phyloP scores from a whole-genome alignment of 805 yeast genomes.

The Saturnispora silvae region DNA sequence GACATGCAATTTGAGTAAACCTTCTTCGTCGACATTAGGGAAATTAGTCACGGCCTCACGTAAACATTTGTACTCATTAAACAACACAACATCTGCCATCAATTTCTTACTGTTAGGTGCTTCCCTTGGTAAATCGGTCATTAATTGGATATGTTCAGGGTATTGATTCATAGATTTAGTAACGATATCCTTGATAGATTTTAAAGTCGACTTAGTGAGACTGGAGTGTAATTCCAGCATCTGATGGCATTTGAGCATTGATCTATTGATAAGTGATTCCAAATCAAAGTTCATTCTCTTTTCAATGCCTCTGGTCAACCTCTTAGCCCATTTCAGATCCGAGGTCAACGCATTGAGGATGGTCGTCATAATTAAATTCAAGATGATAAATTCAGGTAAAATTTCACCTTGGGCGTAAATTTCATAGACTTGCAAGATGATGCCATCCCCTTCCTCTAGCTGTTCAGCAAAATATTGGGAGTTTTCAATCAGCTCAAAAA shows the following conservation, averaged over 20 bases:
- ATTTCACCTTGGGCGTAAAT: slow-evolving; percentile 48
- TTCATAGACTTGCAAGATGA: slow-evolving; percentile 51
- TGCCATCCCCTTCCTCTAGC: slow-evolving; percentile 25
- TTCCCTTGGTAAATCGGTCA: slow-evolving; percentile 13
- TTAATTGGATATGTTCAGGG: slow-evolving; percentile 24
- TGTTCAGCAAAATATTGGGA: slow-evolving; percentile 26
- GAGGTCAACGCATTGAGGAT: slow-evolving; percentile 23
- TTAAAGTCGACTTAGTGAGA: slow-evolving; percentile 27
- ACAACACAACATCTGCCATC: slow-evolving; percentile 47
- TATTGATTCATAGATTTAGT: slow-evolving; percentile 34
- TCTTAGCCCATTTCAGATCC: slow-evolving; percentile 26
- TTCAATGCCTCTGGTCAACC: slow-evolving; percentile 16
- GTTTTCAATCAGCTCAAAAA: slow-evolving; percentile 29
- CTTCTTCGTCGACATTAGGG: slow-evolving; percentile 15
- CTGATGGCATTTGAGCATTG: slow-evolving; percentile 51
- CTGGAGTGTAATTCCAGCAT: slow-evolving; percentile 41
- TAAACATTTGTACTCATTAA: slow-evolving; percentile 46
- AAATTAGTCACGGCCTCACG: slow-evolving; percentile 24
- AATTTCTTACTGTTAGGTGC: slow-evolving; percentile 18
- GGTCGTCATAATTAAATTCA: slow-evolving; percentile 42
- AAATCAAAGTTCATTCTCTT: slow-evolving; percentile 19
- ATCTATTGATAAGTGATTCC: slow-evolving; percentile 33
- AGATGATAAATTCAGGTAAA: slow-evolving; percentile 43
- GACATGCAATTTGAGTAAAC: slow-evolving; percentile 40
- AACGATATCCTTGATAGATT: slow-evolving; percentile 27